Evolutionary conservation across 2,329 filamentous ascomycete genomes (phyloP).

Genomic region (Lasiodiplodia citricola): DNA sequence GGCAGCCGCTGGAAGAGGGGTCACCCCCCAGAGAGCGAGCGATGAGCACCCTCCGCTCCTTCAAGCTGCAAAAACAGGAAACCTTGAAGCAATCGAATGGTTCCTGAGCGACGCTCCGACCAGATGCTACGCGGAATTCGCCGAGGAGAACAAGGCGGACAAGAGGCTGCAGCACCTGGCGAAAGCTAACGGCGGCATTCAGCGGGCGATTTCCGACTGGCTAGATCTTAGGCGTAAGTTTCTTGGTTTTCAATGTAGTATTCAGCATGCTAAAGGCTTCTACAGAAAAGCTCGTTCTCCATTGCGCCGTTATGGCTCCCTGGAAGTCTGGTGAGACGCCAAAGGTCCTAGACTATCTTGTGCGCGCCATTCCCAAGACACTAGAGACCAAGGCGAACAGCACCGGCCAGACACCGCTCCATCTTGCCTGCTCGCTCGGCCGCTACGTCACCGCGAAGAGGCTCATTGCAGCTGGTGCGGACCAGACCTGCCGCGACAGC

Average conservation of each 20-base stretch:
- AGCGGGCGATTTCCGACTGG: conserved; percentile 67
- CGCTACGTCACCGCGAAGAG: conserved; percentile 62
- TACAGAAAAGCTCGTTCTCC: conserved; percentile 67
- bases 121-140: conserved; percentile 72
- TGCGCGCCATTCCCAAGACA: conserved; percentile 64
- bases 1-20: conserved; percentile 66
- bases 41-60: conserved; percentile 64
- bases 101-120: conserved; percentile 74
- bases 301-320: conserved; percentile 58
- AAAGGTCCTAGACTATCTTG: conserved; percentile 68
- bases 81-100: conserved; percentile 74
- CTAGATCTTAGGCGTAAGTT: conserved; percentile 64
- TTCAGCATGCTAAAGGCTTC: not conserved
- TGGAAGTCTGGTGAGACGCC: conserved; percentile 48
- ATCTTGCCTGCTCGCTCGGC: conserved; percentile 66
- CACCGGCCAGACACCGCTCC: conserved; percentile 68
- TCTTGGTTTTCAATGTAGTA: not conserved
- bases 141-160: conserved; percentile 66
- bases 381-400: conserved; percentile 63
- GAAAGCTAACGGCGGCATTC: conserved; percentile 65
- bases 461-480: conserved; percentile 71
- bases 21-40: conserved; percentile 28
- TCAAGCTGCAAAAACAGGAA: conserved; percentile 61
- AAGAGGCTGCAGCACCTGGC: conserved; percentile 66
- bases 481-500: conserved; percentile 68